These are phyloP conservation scores for Seiridium cupressi DNA, from an alignment of 2,329 filamentous ascomycete genomes.

Conservation along the genomic window DNA sequence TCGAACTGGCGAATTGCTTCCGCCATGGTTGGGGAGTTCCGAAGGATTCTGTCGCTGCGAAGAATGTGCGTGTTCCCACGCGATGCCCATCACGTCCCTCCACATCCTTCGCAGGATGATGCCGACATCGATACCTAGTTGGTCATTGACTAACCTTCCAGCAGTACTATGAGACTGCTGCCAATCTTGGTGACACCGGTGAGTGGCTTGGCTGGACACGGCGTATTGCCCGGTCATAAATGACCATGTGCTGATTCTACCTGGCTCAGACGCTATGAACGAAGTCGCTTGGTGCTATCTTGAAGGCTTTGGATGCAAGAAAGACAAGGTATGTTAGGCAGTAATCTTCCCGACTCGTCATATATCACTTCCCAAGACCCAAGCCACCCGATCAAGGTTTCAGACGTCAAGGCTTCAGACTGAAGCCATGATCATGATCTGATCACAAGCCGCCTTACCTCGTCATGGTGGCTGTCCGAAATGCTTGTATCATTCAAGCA, in stretches of 20 bases:
- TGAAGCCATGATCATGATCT: neutral
- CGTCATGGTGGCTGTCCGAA: neutral
- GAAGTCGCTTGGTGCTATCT: constrained; percentile 95
- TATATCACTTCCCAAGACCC: constrained; percentile 18
- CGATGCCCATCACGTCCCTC: neutral
- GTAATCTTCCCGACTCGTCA: constrained; percentile 19
- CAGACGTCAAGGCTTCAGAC: neutral
- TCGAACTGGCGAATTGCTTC: constrained; percentile 90
- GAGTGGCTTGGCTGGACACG: constrained; percentile 25
- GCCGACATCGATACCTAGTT: neutral
- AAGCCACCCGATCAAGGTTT: neutral
- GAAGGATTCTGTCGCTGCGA: constrained; percentile 82
- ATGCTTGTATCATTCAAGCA: neutral
- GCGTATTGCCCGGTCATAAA: neutral
- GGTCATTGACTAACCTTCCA: constrained; percentile 8
- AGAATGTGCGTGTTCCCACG: constrained; percentile 51
- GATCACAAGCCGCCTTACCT: constrained; percentile 3
- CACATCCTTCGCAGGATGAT: no score
- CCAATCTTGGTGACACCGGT: constrained; percentile 89
- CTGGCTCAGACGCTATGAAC: constrained; percentile 81
- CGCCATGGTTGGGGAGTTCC: constrained; percentile 90
- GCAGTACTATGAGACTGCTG: constrained; percentile 96
- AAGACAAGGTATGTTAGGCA: constrained; percentile 82
- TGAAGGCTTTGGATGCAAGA: constrained; percentile 95
- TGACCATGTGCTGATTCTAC: neutral